phyloP scores from a whole-genome alignment of 192 early-diverging fungal genomes.

The Glomus cerebriforme region DNA sequence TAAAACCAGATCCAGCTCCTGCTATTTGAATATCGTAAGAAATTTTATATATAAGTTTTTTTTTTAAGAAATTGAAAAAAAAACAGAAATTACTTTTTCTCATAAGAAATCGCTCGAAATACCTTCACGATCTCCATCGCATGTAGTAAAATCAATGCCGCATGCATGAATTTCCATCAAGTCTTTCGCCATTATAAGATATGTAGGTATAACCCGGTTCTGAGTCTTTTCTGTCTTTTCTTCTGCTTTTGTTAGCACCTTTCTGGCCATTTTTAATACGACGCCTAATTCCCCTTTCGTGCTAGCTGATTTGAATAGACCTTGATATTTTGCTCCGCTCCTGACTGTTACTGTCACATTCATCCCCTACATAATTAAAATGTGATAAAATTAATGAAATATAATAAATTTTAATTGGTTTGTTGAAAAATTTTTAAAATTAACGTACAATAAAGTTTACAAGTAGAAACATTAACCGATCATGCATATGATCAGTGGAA shows the following conservation, averaged over 20 bases:
- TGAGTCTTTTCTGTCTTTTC: conserved; percentile 42
- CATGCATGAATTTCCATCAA: conserved; percentile 56
- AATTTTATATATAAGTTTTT: conserved; percentile 1
- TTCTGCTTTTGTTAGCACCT: conserved; percentile 41
- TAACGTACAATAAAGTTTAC: conserved; percentile 65
- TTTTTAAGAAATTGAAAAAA: neutral
- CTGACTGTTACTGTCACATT: conserved; percentile 60
- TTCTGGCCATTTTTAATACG: conserved; percentile 59
- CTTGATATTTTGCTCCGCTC: conserved; percentile 64
- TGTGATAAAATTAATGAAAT: neutral
- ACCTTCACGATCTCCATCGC: conserved; percentile 58
- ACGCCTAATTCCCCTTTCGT: conserved; percentile 67
- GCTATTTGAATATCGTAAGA: too few species aligned
- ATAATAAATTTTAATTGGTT: neutral
- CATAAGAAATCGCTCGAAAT: neutral
- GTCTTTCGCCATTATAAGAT: conserved; percentile 72
- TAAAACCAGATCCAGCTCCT: conserved; percentile 89
- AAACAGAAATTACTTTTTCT: conserved; percentile 18
- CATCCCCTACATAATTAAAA: conserved; percentile 58
- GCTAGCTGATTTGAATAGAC: conserved; percentile 66
- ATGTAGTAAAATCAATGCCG: conserved; percentile 53
- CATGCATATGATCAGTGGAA: conserved; percentile 54
- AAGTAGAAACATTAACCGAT: conserved; percentile 66
- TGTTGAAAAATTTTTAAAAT: neutral
- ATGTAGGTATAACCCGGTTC: conserved; percentile 41